Evolutionary conservation across 2,329 filamentous ascomycete genomes (phyloP), one percentile per base, ranked within the genome.

Genomic region (Ceratocystiopsis minuta): DNA sequence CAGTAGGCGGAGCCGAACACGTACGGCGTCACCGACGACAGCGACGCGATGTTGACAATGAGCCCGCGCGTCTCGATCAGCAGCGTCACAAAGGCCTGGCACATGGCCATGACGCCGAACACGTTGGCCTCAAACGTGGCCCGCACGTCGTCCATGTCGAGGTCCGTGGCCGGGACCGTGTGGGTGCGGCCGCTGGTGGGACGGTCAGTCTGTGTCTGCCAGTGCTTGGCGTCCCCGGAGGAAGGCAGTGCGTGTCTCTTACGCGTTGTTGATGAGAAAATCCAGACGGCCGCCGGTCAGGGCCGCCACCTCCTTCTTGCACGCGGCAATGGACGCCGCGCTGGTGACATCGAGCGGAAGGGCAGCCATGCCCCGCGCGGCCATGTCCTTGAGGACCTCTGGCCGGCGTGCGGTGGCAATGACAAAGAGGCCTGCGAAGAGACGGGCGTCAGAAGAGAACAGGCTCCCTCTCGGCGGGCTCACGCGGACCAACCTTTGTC

Each of bases 221-320:
- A n/a, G n/a, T n/a, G n/a, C n/a, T n/a, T n/a, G n/a, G n/a, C n/a
- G n/a, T n/a, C n/a, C n/a, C n/a, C n/a, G n/a, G n/a, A n/a, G n/a
- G n/a, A n/a, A n/a, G n/a, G n/a, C n/a, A n/a, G n/a, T n/a, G n/a
- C n/a, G n/a, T n/a, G 18, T 11, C 15, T 51, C 62, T 46, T 48
- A 72, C 67, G 71, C 70, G 46, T 75, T 75, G 55, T 75, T 75
- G 39, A 75, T 62, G 16, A 75, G 66, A 37, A 75, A 64, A 48
- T 75, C 70, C 6, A 75, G 63, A 38, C 57, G 65, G 14, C 70
- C 70, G 10, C 61, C 61, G 2, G 67, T 72, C 38, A 73, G 54
- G 13, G 60, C 52, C 12, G 57, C 50, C 13, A 74, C 65, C 40
- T 66, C 59, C 3, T 57, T 57, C 43, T 63, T 65, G 50, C 66